These are phyloP conservation scores for Fusarium miscanthi DNA, from an alignment of 2,329 filamentous ascomycete genomes.

Conservation along the genomic window DNA sequence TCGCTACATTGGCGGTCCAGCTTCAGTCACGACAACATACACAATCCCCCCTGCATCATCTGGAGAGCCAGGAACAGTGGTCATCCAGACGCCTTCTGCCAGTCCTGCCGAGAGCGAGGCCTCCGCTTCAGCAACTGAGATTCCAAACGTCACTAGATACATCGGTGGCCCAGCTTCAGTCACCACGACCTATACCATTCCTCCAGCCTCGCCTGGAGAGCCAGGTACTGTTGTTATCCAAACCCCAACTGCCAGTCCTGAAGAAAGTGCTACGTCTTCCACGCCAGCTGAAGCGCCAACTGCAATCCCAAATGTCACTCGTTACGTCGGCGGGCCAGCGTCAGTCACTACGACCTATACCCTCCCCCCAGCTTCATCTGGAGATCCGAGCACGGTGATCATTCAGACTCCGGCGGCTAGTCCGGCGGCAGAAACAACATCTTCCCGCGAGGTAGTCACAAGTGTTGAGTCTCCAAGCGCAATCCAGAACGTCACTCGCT, in stretches of 20 bases:
- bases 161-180: neutral
- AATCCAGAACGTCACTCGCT: neutral
- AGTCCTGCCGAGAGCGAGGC: neutral
- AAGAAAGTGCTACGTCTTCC: neutral
- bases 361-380: neutral
- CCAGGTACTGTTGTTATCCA: neutral
- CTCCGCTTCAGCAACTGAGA: neutral
- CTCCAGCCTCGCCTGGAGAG: neutral
- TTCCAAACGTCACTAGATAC: neutral
- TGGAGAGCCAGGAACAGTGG: neutral
- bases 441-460: too few species aligned
- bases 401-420: neutral
- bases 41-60: neutral
- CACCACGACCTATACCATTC: neutral
- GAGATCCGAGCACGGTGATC: neutral
- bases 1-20: neutral
- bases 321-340: neutral
- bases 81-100: neutral
- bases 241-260: neutral
- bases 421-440: too few species aligned
- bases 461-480: too few species aligned
- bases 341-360: neutral
- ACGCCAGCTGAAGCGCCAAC: neutral
- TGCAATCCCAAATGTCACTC: neutral
- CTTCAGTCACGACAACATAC: neutral